Evolutionary conservation across 306 rosid genomes (phyloP).

Genomic region (Fragaria vesca): DNA sequence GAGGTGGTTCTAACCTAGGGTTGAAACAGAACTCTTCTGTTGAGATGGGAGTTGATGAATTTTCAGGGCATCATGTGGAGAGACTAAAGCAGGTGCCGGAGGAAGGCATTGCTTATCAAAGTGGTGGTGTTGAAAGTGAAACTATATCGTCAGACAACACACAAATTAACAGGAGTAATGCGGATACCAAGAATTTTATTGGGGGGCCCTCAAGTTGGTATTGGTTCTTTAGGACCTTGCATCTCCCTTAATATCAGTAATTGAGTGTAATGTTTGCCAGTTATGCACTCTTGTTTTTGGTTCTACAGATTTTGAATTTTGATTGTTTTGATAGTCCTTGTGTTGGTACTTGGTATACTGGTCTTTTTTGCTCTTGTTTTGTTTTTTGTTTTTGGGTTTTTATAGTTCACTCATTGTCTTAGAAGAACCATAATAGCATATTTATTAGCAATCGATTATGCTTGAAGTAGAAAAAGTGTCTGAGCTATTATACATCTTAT

Average conservation of each 20-base stretch:
- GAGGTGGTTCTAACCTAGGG: constrained; percentile 26
- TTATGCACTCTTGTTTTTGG: not conserved
- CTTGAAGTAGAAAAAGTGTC: too few relatives aligned
- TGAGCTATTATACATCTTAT: too few relatives aligned
- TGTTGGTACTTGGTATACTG: too few relatives aligned
- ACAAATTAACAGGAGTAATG: constrained; percentile 39
- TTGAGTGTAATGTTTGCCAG: not conserved
- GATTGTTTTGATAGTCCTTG: too few relatives aligned
- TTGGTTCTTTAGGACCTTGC: constrained; percentile 29
- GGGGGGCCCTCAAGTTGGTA: constrained; percentile 94
- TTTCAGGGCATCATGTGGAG: constrained; percentile 20
- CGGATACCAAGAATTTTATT: constrained; percentile 42
- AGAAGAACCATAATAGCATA: too few relatives aligned
- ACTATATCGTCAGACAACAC: constrained; percentile 36
- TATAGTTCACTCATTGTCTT: too few relatives aligned
- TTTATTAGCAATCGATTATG: too few relatives aligned
- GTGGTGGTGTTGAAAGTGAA: constrained; percentile 35
- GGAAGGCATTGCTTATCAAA: constrained; percentile 19
- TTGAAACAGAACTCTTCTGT: constrained; percentile 32
- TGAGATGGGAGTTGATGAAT: constrained; percentile 31
- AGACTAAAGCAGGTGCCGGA: constrained; percentile 42
- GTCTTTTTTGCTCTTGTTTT: too few relatives aligned
- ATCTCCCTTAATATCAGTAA: constrained; percentile 11
- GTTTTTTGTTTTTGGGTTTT: too few relatives aligned
- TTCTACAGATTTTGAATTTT: too few relatives aligned